Evolutionary conservation across 164 flowering plant genomes (phyloP), one percentile per base, ranked within the genome.

Genomic region (Umbellularia californica): DNA sequence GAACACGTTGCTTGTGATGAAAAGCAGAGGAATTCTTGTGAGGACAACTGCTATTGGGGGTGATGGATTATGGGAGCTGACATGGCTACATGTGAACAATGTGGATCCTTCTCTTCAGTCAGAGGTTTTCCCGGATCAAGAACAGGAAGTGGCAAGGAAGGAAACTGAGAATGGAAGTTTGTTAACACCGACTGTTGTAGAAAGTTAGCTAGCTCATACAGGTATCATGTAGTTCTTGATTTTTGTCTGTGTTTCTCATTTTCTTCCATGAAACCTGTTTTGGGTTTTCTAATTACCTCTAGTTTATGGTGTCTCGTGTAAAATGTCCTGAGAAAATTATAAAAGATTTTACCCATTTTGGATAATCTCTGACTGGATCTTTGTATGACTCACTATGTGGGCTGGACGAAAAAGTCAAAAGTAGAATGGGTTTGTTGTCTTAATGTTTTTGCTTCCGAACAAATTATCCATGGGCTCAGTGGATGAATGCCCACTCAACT

Each of bases 1-100:
- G 71, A 84, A 82, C 67, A 78, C 70, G 23, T 69, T 84, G 77
- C 77, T 80, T 50, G 82, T 83, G 69, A 81, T 83, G 83, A 83
- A 77, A 76, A 68, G 77, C 4, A 70, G 50, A 22, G 83, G 82
- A 20, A 71, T 81, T 35, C 81, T 83, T 47, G 78, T 72, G 68
- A 75, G 75, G 74, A 74, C 79, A 28, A 80, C 76, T 70, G 75
- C 82, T 51, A 74, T 79, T 22, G 85, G 83, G 19, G 85, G 83
- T 0, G 85, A 77, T 19, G 73, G 81, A 51, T 75, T 83, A 72
- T 83, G 85, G 85, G 85, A 83, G 69, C 50, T 76, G 35, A 83
- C 85, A 50, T 83, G 85, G 83, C 55, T 76, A 22, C 80, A 81
- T 58, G 85, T 83, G 68, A 81, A 81, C 52, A 77, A 75, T 20